These are phyloP conservation scores for Kurtzmaniella cleridarum DNA, from an alignment of 805 yeast genomes.

Conservation along the genomic window DNA sequence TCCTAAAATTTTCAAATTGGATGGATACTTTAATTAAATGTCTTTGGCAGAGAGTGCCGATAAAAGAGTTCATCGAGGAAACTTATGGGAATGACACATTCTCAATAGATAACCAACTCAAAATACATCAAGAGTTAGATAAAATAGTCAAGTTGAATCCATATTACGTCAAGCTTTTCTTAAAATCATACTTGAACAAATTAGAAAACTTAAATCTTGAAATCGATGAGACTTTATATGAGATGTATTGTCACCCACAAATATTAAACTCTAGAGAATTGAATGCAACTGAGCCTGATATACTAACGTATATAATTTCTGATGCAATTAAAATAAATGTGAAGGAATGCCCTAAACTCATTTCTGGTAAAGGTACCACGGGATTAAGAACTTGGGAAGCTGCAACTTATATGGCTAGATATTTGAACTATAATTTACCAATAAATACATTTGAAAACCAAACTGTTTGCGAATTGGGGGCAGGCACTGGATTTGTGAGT, in stretches of 20 bases:
- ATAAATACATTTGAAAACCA: constrained; percentile 13
- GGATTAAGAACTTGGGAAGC: constrained; percentile 96
- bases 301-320: constrained; percentile 26
- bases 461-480: constrained; percentile 66
- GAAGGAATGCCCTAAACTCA: constrained; percentile 56
- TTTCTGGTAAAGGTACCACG: constrained; percentile 77
- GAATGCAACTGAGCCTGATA: constrained; percentile 34
- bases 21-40: constrained; percentile 1
- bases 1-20: too few species aligned
- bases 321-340: constrained; percentile 27
- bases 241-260: constrained; percentile 25
- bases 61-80: background rate
- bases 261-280: constrained; percentile 28
- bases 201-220: constrained; percentile 28
- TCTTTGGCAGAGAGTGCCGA: constrained; percentile 9
- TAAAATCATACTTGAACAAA: constrained; percentile 35
- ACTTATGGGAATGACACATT: background rate
- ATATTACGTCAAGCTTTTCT: constrained; percentile 44
- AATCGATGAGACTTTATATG: constrained; percentile 40
- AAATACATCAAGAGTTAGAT: too few species aligned
- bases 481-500: constrained; percentile 85
- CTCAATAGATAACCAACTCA: too few species aligned
- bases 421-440: constrained; percentile 19
- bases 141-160: constrained; percentile 35
- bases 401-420: constrained; percentile 59